These are phyloP conservation scores for Pilasporangium apinafurcum DNA, from an alignment of 352 stramenopile genomes.

Conservation along the genomic window DNA sequence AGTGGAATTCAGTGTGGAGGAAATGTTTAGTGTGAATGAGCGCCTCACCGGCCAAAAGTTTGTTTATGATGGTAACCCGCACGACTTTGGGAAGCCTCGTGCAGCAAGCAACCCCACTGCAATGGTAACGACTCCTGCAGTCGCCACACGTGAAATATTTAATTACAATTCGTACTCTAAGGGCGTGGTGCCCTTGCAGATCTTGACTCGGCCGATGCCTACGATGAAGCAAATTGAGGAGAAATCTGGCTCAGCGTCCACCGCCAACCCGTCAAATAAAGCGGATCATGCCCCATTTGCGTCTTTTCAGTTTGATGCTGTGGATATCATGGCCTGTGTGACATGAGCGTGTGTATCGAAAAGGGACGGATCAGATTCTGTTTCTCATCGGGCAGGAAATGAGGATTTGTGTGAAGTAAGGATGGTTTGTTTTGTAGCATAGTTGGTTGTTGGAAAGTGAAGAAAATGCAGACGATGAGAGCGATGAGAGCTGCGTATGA, in stretches of 20 bases:
- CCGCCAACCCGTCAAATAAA: constrained; percentile 21
- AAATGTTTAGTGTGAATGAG: constrained; percentile 96
- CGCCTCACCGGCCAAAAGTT: constrained; percentile 88
- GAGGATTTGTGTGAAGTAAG: not conserved
- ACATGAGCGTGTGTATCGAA: constrained; percentile 29
- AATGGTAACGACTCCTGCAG: not conserved
- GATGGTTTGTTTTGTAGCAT: constrained; percentile 56
- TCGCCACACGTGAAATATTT: constrained; percentile 34
- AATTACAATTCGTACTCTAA: constrained; percentile 34
- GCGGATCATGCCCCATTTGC: constrained; percentile 38
- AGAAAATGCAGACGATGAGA: not conserved
- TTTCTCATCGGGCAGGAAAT: constrained; percentile 8
- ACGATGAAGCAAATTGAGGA: constrained; percentile 47
- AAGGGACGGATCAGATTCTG: constrained; percentile 3
- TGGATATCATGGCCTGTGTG: constrained; percentile 87
- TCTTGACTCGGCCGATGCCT: constrained; percentile 30
- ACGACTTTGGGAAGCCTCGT: constrained; percentile 86
- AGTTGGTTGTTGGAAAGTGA: constrained; percentile 14
- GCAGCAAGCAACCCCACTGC: not conserved
- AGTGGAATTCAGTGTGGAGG: constrained; percentile 86
- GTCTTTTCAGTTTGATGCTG: constrained; percentile 75
- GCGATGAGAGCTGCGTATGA: not conserved
- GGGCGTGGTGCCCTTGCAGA: constrained; percentile 32
- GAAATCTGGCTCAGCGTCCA: constrained; percentile 16
- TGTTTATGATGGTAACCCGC: constrained; percentile 93